Conservation (phyloP, 257 asterid genomes). For the Vinca minor region DNA sequence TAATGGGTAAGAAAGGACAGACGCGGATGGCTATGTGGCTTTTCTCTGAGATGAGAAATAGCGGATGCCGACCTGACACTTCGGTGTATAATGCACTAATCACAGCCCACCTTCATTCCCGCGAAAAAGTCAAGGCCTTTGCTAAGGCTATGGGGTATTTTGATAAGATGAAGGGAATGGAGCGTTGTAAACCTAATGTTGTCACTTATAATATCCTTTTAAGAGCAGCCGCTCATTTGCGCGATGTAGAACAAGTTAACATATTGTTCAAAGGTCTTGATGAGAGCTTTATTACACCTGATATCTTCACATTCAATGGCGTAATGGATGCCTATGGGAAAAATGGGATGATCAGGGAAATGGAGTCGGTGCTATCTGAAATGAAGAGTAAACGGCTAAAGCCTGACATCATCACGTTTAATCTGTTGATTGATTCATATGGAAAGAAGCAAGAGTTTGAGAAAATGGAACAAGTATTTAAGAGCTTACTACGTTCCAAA, state of each 20-base stretch:
- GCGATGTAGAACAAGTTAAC: slow-evolving; percentile 56
- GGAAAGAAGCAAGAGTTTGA: slow-evolving; percentile 88
- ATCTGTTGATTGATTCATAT: slow-evolving; percentile 74
- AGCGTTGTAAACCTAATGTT: slow-evolving; percentile 63
- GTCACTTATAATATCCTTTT: slow-evolving; percentile 88
- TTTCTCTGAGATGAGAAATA: slow-evolving; percentile 94
- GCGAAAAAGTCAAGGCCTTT: slow-evolving; percentile 74
- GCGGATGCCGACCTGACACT: slow-evolving; percentile 89
- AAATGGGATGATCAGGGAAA: slow-evolving; percentile 71
- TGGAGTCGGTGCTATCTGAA: slow-evolving; percentile 65
- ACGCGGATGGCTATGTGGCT: slow-evolving; percentile 98
- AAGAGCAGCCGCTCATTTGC: slow-evolving; percentile 83
- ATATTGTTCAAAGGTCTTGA: slow-evolving; percentile 67
- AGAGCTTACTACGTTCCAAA: slow-evolving; percentile 64
- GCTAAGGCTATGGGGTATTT: slow-evolving; percentile 70
- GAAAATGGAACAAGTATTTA: slow-evolving; percentile 91
- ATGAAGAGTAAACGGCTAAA: slow-evolving; percentile 73
- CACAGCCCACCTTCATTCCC: slow-evolving; percentile 84
- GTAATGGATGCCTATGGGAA: slow-evolving; percentile 98
- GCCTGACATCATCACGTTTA: slow-evolving; percentile 77
- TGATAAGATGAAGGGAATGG: slow-evolving; percentile 83
- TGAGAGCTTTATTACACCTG: slow-evolving; percentile 57
- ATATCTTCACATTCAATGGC: slow-evolving; percentile 80
- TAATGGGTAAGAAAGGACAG: slow-evolving; percentile 95
- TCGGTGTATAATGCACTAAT: slow-evolving; percentile 88